Base-by-base conservation (phyloP, 805 yeast genomes). In the Henningerozyma blattae region DNA sequence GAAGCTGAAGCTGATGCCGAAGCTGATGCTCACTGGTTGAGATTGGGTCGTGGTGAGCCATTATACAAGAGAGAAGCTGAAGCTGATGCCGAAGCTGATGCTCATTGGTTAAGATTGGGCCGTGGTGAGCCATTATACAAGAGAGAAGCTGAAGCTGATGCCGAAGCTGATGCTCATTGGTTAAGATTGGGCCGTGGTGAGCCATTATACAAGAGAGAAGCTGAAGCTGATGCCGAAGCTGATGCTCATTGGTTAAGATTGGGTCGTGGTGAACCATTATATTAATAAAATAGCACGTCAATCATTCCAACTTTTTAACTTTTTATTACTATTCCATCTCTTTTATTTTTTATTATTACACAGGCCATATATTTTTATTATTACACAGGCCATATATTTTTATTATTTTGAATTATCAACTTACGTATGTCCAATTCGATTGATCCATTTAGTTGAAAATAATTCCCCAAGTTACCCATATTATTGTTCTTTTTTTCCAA, bases 31-130 rank as follows among this genome's bases (percentile, higher is more conserved):
- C 49, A 49, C 29, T 49, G 55, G 50, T 36, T 52, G 18, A 34
- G 38, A 15, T 37, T 52, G 27, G 40, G 33, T 22, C 39, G 40
- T 16, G 55, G 55, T 35, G 50, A 49, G 34, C 51, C 51, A 28
- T 28, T 49, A 36, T 47, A 45, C 34, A 45, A 47, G 37, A 47
- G 57, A 41, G 57, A 54, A 7, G 55, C 58, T n/a, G 44, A 43
- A 9, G 46, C 50, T 14, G 45, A 45, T 17, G 49, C 50, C 18
- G 49, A 42, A 15, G 51, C 52, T 22, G 41, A 40, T 7, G 48
- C 54, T 17, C 45, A 43, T 30, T 52, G 56, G 56, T 31, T 52
- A 19, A 33, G 38, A 15, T 34, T 52, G 26, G 35, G 30, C 28
- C 41, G 38, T 29, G 56, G 56, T 34, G 52, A 50, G 43, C 54